Percentiles rank a stretch among this genome's conserved stretches.
Conservation (phyloP, 2,329 filamentous ascomycete species). For the Fusarium odoratissimum region DNA sequence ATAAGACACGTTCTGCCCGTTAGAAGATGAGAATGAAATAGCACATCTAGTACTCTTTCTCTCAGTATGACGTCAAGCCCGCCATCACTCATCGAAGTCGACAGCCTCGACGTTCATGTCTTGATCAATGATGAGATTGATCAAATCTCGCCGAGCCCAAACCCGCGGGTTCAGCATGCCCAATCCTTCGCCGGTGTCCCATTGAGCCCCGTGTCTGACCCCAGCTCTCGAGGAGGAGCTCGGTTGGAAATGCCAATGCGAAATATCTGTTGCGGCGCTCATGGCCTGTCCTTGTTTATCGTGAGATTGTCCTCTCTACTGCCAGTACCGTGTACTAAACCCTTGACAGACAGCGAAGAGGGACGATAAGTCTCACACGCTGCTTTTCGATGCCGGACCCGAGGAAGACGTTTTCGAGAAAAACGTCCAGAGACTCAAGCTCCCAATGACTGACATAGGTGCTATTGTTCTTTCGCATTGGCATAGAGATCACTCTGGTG, state of each 20-base stretch:
- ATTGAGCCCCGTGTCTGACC: not conserved
- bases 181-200: not conserved
- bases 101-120: not conserved
- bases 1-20: not conserved
- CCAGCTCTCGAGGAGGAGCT: not conserved
- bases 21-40: accelerated
- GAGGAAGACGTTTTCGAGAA: not conserved
- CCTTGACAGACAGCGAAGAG: not conserved
- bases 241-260: not conserved
- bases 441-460: not conserved
- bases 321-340: not conserved
- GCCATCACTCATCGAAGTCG: not conserved
- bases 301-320: accelerated
- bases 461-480: not conserved
- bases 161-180: not conserved
- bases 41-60: accelerated
- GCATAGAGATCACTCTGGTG: not conserved
- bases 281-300: not conserved
- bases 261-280: not conserved
- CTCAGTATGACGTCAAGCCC: not conserved
- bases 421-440: not conserved
- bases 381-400: not conserved
- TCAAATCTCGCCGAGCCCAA: not conserved
- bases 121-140: not conserved
- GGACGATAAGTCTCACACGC: not conserved